Conservation (phyloP, 805 yeast genomes). For the Cyberlindnera bimundalis region DNA sequence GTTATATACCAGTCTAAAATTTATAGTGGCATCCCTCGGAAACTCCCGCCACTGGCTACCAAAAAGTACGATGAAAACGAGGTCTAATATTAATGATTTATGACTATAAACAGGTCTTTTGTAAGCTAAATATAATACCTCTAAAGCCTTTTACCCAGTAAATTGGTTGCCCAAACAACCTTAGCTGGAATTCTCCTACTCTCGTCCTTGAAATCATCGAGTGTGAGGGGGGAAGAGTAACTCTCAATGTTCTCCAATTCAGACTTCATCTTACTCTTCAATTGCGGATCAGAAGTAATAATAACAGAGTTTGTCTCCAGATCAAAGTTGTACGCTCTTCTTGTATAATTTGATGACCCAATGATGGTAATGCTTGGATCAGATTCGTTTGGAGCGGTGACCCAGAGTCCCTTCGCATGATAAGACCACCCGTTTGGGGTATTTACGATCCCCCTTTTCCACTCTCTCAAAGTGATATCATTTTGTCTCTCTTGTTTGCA, state of each 20-base stretch:
- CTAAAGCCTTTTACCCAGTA: conserved; percentile 54
- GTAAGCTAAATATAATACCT: not conserved
- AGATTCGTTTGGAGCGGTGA: conserved; percentile 51
- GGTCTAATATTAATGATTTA: not conserved
- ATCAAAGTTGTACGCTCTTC: conserved; percentile 83
- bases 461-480: conserved; percentile 63
- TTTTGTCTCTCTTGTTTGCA: conserved; percentile 37
- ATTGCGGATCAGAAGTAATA: conserved; percentile 60
- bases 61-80: not conserved
- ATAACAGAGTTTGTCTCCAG: conserved; percentile 84
- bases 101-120: conserved; percentile 5
- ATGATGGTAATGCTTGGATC: conserved; percentile 73
- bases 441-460: conserved; percentile 85
- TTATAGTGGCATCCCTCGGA: not conserved
- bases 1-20: conserved; percentile 2
- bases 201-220: conserved; percentile 59
- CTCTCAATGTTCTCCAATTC: conserved; percentile 63
- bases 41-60: not conserved
- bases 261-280: conserved; percentile 51
- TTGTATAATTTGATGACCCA: conserved; percentile 93
- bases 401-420: conserved; percentile 96
- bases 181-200: conserved; percentile 61
- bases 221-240: conserved; percentile 48
- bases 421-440: conserved; percentile 90
- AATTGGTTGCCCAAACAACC: conserved; percentile 62